Base-by-base conservation (phyloP, 768 basidiomycete species). In the Arthromyces matolae region DNA sequence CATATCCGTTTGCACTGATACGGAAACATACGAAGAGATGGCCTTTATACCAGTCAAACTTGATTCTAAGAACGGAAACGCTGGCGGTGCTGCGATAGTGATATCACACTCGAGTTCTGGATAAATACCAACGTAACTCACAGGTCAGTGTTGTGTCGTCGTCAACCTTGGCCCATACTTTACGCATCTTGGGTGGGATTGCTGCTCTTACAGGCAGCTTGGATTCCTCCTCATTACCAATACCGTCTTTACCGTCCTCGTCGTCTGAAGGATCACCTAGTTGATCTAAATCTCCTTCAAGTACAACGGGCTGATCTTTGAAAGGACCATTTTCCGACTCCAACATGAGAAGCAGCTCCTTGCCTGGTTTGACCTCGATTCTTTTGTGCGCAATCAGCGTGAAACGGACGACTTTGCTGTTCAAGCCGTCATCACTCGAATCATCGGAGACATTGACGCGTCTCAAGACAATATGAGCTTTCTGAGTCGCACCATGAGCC, bases 321-420 rank as follows among this genome's bases (percentile, higher is more conserved):
- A 79, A 77, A 10, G 66, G 59, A 32, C 77, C 78, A 53, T 82
- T 75, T 23, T 68, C 73, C 22, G 73, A 70, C 32, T 72, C 73
- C 27, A 86, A 68, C 5, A 82, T 73, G 45, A 87, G 71, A 38
- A 85, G 70, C 42, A 87, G 78, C 65, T 83, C 81, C 64, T 84
- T 84, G 48, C 84, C 84, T 10, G 83, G 79, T 59, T 77, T 84
- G 56, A 84, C 76, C 59, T 80, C 80, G 60, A 87, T 81, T 51
- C 79, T 69, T 69, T 87, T 87, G 56, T 77, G 75, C 3, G 85
- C 81, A 60, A 84, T 82, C 10, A 87, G 67, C 59, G 74, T 78
- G 60, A 84, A 87, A 61, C 76, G 78, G 31, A 77, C 72, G 46
- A 76, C 59, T 23, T 65, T 58, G 19, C 61, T 57, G 16, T 63